phyloP scores from a whole-genome alignment of 169 alveolate species.

The Eimeria necatrix region DNA sequence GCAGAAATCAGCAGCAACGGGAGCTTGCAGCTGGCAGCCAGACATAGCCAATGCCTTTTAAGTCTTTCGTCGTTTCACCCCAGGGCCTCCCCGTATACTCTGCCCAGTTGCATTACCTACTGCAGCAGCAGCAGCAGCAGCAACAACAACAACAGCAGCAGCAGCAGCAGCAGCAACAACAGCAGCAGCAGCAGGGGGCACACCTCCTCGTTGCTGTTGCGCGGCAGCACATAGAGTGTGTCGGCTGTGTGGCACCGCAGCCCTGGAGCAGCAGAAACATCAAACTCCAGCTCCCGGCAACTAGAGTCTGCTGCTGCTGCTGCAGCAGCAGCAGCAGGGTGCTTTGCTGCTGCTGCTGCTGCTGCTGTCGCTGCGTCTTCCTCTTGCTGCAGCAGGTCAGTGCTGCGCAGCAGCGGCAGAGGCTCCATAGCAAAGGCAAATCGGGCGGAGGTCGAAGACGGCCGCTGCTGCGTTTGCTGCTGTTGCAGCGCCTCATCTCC shows the following conservation, averaged over 20 bases:
- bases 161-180: no score
- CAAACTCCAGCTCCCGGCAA: background rate
- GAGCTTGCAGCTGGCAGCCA: no score
- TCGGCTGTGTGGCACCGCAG: background rate
- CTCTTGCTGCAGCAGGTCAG: background rate
- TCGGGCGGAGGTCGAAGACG: background rate
- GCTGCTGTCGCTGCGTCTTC: background rate
- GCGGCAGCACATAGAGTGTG: background rate
- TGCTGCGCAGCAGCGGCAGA: background rate
- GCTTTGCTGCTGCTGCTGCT: background rate
- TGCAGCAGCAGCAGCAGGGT: no score
- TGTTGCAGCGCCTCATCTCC: background rate
- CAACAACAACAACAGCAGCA: no score
- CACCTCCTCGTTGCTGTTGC: background rate
- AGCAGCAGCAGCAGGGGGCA: background rate
- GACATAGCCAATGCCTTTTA: no score
- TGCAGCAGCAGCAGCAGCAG: no score
- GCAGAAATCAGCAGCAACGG: background rate
- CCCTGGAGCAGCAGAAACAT: background rate
- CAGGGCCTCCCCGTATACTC: no score
- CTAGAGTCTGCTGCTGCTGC: background rate
- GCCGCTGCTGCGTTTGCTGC: background rate
- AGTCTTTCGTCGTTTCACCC: no score
- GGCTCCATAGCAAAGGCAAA: background rate
- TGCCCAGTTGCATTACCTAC: no score